Conservation (phyloP, 1,284 basidiomycete genomes). For the Schizophyllum commune region DNA sequence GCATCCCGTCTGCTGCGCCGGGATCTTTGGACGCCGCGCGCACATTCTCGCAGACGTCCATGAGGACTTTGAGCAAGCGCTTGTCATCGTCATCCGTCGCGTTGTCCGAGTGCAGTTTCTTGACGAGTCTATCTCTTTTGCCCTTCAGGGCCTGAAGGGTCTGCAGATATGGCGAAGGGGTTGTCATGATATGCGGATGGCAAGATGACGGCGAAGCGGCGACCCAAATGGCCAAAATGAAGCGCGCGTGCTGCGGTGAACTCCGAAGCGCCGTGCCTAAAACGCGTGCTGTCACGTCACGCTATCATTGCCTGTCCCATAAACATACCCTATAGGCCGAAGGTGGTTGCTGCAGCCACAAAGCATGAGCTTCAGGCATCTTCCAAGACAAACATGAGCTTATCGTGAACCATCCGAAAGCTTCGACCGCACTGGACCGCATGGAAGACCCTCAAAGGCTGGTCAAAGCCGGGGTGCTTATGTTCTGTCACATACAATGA, state of each 20-base stretch:
- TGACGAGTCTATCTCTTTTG: not conserved
- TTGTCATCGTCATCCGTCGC: not conserved
- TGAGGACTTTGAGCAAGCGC: not conserved
- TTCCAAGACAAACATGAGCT: no score
- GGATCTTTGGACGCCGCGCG: not conserved
- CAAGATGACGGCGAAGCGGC: not conserved
- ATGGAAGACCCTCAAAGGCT: no score
- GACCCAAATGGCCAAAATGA: no score
- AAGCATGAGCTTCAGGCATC: no score
- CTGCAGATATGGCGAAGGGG: not conserved
- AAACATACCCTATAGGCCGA: no score
- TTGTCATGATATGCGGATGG: not conserved
- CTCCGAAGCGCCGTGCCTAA: not conserved
- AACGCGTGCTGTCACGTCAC: not conserved
- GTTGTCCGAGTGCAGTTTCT: not conserved
- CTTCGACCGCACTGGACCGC: no score
- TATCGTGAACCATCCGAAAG: no score
- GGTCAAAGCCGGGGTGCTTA: no score
- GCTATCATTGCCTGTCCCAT: no score
- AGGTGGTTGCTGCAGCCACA: no score
- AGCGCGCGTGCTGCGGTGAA: no score
- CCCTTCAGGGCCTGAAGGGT: not conserved
- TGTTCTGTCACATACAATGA: no score
- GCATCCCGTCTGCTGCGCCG: not conserved
- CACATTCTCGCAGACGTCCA: not conserved